Base-by-base conservation (phyloP, 2,329 filamentous ascomycete genomes). In the Diplodia scrobiculata region DNA sequence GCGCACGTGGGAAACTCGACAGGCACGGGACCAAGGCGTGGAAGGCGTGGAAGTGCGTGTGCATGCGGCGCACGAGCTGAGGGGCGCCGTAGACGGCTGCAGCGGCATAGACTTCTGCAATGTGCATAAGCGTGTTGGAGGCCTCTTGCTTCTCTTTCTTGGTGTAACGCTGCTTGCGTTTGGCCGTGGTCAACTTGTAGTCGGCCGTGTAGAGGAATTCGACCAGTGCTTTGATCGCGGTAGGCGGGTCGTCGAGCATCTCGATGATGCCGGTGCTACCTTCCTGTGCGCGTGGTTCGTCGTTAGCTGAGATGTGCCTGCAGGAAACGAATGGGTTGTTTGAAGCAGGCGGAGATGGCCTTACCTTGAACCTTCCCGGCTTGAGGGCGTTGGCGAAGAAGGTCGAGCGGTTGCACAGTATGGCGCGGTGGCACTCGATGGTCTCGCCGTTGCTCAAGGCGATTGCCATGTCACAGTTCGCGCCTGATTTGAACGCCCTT, bases 351-450 rank as follows among this genome's bases (percentile, higher is more conserved):
- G 29, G 29, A 32, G 29, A 32, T 32, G 7, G 29, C 29, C 7
- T 11, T 38, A 29, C 59, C 59, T 63, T 63, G 59, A 63, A 63
- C 5, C 29, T 19, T 29, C 29, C 32, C 1, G 52, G 52, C 52
- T 63, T 51, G 45, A 51, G 19, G 7, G 59, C 59, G 29, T 52
- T 63, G 2, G 59, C 47, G 29, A 64, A 64, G 62, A 64, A 64
- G 1, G 14, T 2, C 9, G 19, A 41, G 2, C 25, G 32, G 10
- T 9, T 54, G 34, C 62, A 54, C 5, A 64, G 13, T 3, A 64
- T 27, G 21, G 9, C 5, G 9, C 50, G 48, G 25, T 64, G 50
- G 6, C 48, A 50, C 11, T 5, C 7, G 19, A 36, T 17, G 5
- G 29, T 38, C 4, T 41, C 21, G 25, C 36, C 62, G 14, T 53